These are phyloP conservation scores for Arctium minus DNA, from an alignment of 129 eudicot species.

Conservation along the genomic window DNA sequence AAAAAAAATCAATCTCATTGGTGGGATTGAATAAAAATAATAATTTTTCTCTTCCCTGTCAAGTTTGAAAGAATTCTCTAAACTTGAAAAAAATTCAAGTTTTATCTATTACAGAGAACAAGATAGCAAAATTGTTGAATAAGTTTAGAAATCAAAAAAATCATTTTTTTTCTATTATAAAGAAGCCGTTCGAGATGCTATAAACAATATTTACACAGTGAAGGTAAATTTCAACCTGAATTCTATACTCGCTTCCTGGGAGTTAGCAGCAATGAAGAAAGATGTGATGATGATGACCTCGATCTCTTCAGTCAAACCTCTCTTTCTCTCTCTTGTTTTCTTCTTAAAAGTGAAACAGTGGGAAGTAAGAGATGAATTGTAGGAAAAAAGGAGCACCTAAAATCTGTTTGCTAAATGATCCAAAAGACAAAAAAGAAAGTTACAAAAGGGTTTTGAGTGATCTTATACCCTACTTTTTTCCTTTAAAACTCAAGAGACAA, in stretches of 20 bases:
- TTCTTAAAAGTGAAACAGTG: slow-evolving; percentile 28
- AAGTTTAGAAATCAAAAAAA: too few species aligned
- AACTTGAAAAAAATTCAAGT: too few species aligned
- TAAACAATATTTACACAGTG: background rate
- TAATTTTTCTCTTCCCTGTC: too few species aligned
- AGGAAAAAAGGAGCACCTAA: slow-evolving; percentile 22
- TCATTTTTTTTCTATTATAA: too few species aligned
- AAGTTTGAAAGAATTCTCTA: too few species aligned
- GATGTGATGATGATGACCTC: slow-evolving; percentile 28
- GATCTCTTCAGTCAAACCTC: slow-evolving; percentile 47
- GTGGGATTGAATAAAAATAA: too few species aligned
- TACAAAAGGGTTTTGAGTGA: slow-evolving; percentile 30
- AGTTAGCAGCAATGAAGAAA: slow-evolving; percentile 19
- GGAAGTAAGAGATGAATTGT: slow-evolving; percentile 24
- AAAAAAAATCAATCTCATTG: too few species aligned
- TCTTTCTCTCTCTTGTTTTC: slow-evolving; percentile 4
- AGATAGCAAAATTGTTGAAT: too few species aligned
- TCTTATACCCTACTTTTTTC: slow-evolving; percentile 15
- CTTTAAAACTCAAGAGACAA: slow-evolving; percentile 30
- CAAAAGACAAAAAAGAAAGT: slow-evolving; percentile 37
- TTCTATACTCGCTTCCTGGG: slow-evolving; percentile 34
- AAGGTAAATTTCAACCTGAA: slow-evolving; percentile 25
- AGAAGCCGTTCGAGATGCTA: too few species aligned
- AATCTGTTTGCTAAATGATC: slow-evolving; percentile 14
- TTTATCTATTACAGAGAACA: too few species aligned